Evolutionary conservation across 805 yeast genomes (phyloP), one percentile per base, ranked within the genome.

Genomic region (Metschnikowia similis): DNA sequence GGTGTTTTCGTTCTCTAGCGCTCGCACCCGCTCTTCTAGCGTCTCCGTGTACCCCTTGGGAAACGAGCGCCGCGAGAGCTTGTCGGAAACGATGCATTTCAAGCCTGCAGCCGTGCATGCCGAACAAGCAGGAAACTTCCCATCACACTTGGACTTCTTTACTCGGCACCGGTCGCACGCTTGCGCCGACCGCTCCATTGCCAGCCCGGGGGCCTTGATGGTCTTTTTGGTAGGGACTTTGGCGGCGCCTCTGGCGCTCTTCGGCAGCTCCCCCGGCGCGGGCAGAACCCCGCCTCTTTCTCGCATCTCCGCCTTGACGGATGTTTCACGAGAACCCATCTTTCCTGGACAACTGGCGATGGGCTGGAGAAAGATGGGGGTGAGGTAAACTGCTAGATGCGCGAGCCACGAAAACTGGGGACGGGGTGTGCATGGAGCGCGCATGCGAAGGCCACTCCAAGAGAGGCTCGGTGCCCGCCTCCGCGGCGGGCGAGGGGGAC

Each of bases 31-130:
- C 61, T 89, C 95, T 63, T 90, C 97, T 48, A 90, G 66, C 2
- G 90, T 84, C 67, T 90, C 97, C 0, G 97, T 90, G 60, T 90
- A 90, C 0, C 97, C 97, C 63, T 95, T 77, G 0, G 97, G 97
- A 60, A 85, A 90, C 0, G 96, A 92, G 54, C 91, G 74, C 50
- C 97, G 76, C 0, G 91, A 80, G n/a, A 90, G 72, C 57, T 85
- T 85, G 63, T 90, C 96, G 14, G 91, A 83, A n/a, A 89, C 86
- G 49, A 85, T 85, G 66, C 97, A 90, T 55, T 88, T 92, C 50
- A 90, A 78, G 3, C 96, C 97, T 3, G 88, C 94, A 6, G 83
- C 77, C 10, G 82, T 83, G 72, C 97, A 90, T 52, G 87, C 85
- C 0, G 92, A 80, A 64, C 97, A 90, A 10, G 55, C 55, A 3